Conservation (phyloP, 306 rosid genomes). For the Ammopiptanthus mongolicus region DNA sequence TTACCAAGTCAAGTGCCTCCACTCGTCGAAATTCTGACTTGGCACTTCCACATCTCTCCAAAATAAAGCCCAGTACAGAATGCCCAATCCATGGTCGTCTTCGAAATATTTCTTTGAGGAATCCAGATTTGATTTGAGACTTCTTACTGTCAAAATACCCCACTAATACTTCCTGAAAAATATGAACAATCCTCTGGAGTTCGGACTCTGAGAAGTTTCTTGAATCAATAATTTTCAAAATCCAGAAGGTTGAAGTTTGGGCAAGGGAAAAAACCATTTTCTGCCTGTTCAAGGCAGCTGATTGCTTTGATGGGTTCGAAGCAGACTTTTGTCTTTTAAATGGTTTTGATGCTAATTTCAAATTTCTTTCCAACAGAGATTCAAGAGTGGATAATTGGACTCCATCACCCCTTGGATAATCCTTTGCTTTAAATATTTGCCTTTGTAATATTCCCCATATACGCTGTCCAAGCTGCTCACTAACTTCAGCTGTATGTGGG, state of each 20-base stretch:
- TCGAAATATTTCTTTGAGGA: constrained; percentile 67
- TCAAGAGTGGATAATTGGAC: constrained; percentile 66
- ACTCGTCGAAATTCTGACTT: constrained; percentile 76
- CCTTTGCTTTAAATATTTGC: constrained; percentile 77
- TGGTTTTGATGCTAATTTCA: constrained; percentile 84
- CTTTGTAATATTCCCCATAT: constrained; percentile 85
- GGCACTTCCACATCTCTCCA: constrained; percentile 63
- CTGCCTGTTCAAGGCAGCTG: constrained; percentile 56
- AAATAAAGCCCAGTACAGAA: constrained; percentile 48
- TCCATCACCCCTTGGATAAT: constrained; percentile 69
- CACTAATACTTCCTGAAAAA: constrained; percentile 48
- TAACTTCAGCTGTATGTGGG: constrained; percentile 78
- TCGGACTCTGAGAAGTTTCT: constrained; percentile 48
- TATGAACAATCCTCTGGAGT: constrained; percentile 48
- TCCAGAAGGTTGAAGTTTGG: constrained; percentile 80
- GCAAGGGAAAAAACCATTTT: constrained; percentile 71
- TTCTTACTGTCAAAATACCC: constrained; percentile 65
- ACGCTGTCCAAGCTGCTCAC: constrained; percentile 93
- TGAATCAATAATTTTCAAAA: constrained; percentile 71
- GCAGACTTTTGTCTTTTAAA: constrained; percentile 62
- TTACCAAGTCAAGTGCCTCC: constrained; percentile 70
- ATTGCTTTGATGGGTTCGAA: constrained; percentile 50
- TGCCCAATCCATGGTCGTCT: constrained; percentile 84
- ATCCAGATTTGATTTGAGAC: constrained; percentile 73
- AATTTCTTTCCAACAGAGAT: constrained; percentile 64